These are phyloP conservation scores for Apophysomyces variabilis DNA, from an alignment of 371 early-diverging fungal species.

Conservation along the genomic window DNA sequence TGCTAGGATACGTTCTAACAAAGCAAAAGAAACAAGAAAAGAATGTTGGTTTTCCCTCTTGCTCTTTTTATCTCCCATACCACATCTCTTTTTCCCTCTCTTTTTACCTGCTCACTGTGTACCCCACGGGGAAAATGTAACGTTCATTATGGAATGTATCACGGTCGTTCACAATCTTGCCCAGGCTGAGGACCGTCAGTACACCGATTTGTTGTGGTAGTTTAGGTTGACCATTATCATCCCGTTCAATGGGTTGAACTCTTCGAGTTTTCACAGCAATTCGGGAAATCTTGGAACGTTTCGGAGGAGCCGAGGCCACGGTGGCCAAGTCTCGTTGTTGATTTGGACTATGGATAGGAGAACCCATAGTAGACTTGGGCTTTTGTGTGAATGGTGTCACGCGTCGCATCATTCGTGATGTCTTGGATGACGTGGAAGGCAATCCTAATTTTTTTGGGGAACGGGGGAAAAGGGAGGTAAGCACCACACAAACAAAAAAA, in stretches of 20 bases:
- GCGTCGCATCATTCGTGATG: constrained; percentile 16
- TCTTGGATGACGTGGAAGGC: constrained; percentile 16
- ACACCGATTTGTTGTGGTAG: constrained; percentile 85
- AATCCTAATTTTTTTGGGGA: background rate
- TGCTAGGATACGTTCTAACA: constrained; percentile 71
- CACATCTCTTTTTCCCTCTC: constrained; percentile 8
- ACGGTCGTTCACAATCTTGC: constrained; percentile 75
- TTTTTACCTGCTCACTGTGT: constrained; percentile 60
- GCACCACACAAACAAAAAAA: background rate
- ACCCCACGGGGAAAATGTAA: constrained; percentile 93
- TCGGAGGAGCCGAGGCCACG: constrained; percentile 56
- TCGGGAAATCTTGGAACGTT: constrained; percentile 43
- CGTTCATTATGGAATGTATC: constrained; percentile 87
- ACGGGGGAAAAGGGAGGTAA: background rate
- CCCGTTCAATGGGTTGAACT: constrained; percentile 67
- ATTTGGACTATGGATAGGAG: constrained; percentile 13
- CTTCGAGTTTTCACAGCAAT: constrained; percentile 39
- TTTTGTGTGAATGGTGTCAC: constrained; percentile 18
- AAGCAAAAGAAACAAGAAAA: background rate
- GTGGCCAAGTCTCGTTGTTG: constrained; percentile 35
- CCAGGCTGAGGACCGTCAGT: constrained; percentile 75
- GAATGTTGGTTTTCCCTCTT: background rate
- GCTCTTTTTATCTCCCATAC: background rate
- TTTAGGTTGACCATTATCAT: constrained; percentile 70
- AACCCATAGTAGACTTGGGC: constrained; percentile 6